A percentile compares a stretch with the other conserved stretches of the same genome.
phyloP scores from a whole-genome alignment of 805 yeast species.

The Wickerhamiella spandovensis region DNA sequence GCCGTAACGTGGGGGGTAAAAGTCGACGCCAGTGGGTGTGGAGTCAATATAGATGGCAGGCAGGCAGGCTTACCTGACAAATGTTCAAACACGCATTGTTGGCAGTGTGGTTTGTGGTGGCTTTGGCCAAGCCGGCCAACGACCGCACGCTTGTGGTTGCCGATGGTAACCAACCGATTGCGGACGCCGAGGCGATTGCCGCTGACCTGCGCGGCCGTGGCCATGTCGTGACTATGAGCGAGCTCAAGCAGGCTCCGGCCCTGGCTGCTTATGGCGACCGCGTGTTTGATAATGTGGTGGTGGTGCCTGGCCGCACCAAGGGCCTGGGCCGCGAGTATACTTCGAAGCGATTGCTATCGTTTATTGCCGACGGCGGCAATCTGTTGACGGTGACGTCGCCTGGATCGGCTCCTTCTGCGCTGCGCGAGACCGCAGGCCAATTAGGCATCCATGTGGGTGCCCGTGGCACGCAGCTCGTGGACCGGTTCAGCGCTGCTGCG shows the following conservation, averaged over 20 bases:
- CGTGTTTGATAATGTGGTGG: constrained; percentile 40
- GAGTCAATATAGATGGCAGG: too few species aligned
- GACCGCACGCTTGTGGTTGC: constrained; percentile 22
- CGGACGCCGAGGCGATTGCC: constrained; percentile 6
- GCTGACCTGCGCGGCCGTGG: constrained; percentile 24
- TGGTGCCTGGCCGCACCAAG: constrained; percentile 43
- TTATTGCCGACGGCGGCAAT: constrained; percentile 60
- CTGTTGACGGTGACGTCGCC: constrained; percentile 49
- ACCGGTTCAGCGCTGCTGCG: constrained; percentile 40
- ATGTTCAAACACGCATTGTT: background rate
- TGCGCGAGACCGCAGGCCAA: constrained; percentile 57
- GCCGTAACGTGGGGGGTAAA: too few species aligned
- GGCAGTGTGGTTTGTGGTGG: constrained; percentile 5
- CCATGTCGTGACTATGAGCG: constrained; percentile 22
- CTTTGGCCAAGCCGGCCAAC: constrained; percentile 14
- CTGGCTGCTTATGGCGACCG: constrained; percentile 33
- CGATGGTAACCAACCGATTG: constrained; percentile 17
- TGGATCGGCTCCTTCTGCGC: constrained; percentile 40
- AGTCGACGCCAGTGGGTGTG: too few species aligned
- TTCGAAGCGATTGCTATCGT: constrained; percentile 41
- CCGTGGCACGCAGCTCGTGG: constrained; percentile 47
- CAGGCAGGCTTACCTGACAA: too few species aligned
- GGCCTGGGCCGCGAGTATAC: constrained; percentile 29
- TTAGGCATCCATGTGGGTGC: constrained; percentile 79
- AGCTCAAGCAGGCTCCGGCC: constrained; percentile 21